phyloP scores from a whole-genome alignment of 768 basidiomycete species.

The Aureoboletus auriporus region DNA sequence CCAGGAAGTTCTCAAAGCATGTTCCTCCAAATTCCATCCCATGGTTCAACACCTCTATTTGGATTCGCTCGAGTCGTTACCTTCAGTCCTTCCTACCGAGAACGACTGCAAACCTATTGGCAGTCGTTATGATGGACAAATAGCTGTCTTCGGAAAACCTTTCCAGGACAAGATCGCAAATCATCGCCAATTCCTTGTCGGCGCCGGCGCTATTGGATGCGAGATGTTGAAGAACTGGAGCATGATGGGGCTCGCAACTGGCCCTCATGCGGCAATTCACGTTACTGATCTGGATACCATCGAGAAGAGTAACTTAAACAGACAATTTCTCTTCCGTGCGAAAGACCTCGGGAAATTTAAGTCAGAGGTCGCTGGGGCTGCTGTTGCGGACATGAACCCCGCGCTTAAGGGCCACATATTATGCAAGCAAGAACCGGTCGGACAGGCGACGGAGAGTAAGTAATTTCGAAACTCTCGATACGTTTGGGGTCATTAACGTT shows the following conservation, averaged over 20 bases:
- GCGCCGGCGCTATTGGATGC: conserved; percentile 98
- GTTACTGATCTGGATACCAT: conserved; percentile 98
- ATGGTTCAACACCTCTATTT: conserved; percentile 95
- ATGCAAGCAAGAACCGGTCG: conserved; percentile 90
- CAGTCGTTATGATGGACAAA: conserved; percentile 89
- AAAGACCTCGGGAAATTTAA: conserved; percentile 98
- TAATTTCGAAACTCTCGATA: conserved; percentile 8
- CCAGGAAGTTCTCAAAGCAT: conserved; percentile 95
- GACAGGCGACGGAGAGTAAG: conserved; percentile 88
- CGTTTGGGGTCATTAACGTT: conserved; percentile 6
- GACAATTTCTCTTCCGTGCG: conserved; percentile 95
- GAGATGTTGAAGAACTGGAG: conserved; percentile 99
- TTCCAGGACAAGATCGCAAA: conserved; percentile 93
- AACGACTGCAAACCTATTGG: conserved; percentile 77
- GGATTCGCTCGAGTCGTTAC: conserved; percentile 94
- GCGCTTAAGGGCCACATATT: conserved; percentile 82
- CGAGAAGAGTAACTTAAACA: conserved; percentile 97
- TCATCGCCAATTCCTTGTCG: conserved; percentile 93
- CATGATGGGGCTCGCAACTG: conserved; percentile 92
- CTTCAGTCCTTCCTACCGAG: conserved; percentile 69
- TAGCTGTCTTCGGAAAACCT: conserved; percentile 89
- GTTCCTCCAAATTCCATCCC: conserved; percentile 97
- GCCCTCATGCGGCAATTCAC: conserved; percentile 74
- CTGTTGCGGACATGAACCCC: conserved; percentile 95
- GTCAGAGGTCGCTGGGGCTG: conserved; percentile 86